phyloP scores from a whole-genome alignment of 768 basidiomycete species.

The Pisolithus sp. region DNA sequence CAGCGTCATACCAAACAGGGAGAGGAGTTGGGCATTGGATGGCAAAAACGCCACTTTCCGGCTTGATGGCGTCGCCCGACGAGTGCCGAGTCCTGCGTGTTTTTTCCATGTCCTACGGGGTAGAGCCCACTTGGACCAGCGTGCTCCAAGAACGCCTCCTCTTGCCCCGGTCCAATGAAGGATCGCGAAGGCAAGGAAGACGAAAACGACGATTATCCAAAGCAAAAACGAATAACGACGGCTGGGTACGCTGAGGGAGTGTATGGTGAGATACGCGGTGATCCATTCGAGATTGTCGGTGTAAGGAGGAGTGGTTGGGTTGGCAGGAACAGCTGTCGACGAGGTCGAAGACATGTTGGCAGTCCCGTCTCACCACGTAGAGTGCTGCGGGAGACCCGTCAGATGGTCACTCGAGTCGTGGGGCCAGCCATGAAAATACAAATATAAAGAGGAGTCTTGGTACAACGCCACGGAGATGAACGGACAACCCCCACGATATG shows the following conservation, averaged over 20 bases:
- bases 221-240: constrained; percentile 53
- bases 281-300: constrained; percentile 45
- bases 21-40: constrained; percentile 58
- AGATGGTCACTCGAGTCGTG: neutral
- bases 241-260: constrained; percentile 45
- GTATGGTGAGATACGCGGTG: constrained; percentile 50
- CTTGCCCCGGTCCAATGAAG: constrained; percentile 39
- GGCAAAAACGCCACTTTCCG: constrained; percentile 45
- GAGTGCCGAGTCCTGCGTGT: constrained; percentile 31
- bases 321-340: constrained; percentile 17
- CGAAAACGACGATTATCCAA: constrained; percentile 46
- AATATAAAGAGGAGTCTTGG: too few relatives aligned
- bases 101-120: constrained; percentile 53
- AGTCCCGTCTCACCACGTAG: neutral
- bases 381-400: neutral
- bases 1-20: constrained; percentile 38
- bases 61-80: constrained; percentile 28
- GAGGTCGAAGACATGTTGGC: constrained; percentile 3
- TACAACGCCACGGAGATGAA: too few relatives aligned
- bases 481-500: too few relatives aligned
- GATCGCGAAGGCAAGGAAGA: constrained; percentile 35
- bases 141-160: constrained; percentile 41
- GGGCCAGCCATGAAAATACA: too few relatives aligned
- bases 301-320: constrained; percentile 40
- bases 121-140: constrained; percentile 54